Evolutionary conservation across 208 protist genomes (phyloP).

Genomic region (Crithidia mellificae): DNA sequence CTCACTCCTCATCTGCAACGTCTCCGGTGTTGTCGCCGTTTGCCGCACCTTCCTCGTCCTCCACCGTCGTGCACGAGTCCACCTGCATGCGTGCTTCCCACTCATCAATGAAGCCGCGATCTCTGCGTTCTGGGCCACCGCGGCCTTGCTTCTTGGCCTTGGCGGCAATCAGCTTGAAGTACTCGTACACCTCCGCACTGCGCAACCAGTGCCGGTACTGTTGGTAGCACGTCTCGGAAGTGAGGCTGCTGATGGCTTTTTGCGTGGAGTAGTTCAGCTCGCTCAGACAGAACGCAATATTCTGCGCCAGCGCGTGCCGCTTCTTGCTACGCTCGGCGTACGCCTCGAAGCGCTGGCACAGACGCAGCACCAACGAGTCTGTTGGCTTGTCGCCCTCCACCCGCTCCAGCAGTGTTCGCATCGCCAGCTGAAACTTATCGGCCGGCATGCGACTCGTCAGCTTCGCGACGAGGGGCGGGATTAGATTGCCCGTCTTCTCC

Average conservation of each 20-base stretch:
- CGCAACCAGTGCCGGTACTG: slow-evolving; percentile 89
- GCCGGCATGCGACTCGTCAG: slow-evolving; percentile 75
- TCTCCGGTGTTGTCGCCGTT: background rate
- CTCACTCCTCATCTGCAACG: background rate
- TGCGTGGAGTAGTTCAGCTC: slow-evolving; percentile 88
- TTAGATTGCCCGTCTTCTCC: slow-evolving; percentile 87
- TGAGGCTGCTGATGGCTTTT: slow-evolving; percentile 67
- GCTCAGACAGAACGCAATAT: slow-evolving; percentile 84
- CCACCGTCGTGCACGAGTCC: slow-evolving; percentile 35
- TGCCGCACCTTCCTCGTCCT: slow-evolving; percentile 13
- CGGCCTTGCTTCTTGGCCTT: slow-evolving; percentile 75
- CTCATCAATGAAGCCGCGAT: slow-evolving; percentile 77
- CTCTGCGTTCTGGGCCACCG: slow-evolving; percentile 58
- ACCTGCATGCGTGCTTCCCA: slow-evolving; percentile 81
- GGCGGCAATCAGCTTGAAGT: slow-evolving; percentile 74
- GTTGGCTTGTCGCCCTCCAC: slow-evolving; percentile 91
- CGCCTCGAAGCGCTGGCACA: slow-evolving; percentile 83
- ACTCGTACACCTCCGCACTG: slow-evolving; percentile 70
- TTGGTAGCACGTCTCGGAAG: slow-evolving; percentile 86
- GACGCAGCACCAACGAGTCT: slow-evolving; percentile 84
- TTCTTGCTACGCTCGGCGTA: slow-evolving; percentile 81
- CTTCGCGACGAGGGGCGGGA: slow-evolving; percentile 81
- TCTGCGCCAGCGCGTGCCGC: slow-evolving; percentile 66
- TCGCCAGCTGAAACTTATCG: slow-evolving; percentile 85
- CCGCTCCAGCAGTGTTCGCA: slow-evolving; percentile 82